Base-by-base conservation (phyloP, 2,329 filamentous ascomycete species). In the Atkinsonella hypoxylon region DNA sequence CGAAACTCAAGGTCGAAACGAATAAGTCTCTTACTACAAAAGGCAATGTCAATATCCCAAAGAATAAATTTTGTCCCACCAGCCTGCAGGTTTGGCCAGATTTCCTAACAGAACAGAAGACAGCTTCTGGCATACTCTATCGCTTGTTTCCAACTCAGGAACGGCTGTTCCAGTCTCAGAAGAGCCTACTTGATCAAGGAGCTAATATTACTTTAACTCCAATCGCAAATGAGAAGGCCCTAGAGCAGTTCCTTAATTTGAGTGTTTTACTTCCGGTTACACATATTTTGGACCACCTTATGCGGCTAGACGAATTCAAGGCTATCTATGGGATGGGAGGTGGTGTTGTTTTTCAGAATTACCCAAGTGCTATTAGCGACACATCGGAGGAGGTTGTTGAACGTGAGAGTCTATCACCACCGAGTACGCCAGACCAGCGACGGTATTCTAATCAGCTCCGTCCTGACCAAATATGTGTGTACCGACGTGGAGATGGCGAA, bases 31-130 rank as follows among this genome's bases (percentile, higher is more conserved):
- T 65, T 4, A 61, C 59, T 1, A 59, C 56, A 8, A 62, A 56
- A 31, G 58, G 59, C 22, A 54, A 59, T 15, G 58, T 61, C 17
- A 65, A 62, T 15, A 63, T 61, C 45, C 64, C 63, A 2, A 54
- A 55, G 2, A 47, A 61, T 13, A 66, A 64, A 10, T 58, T 51
- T 50, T 67, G 59, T 22, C 64, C 62, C 4, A 52, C 54, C 22
- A 55, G 47, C 52, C 58, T 69, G 20, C 46, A 42, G 20, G 59
- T 57, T 30, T 66, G 61, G 65, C 32, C 52, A 0, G 54, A 62
- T 50, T 68, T 68, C 42, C 31, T 63, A 1, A 54, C 62, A 2
- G 17, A 55, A 53, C 57, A 63, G 50, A 56, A 47, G 26, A 17
- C 46, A 17, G 52, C 55, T 1, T 58, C 64, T n/a, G 54, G 57